Percentiles rank a stretch among this genome's conserved stretches.
Conservation (phyloP, 257 asterid genomes). For the Solanum chilense region DNA sequence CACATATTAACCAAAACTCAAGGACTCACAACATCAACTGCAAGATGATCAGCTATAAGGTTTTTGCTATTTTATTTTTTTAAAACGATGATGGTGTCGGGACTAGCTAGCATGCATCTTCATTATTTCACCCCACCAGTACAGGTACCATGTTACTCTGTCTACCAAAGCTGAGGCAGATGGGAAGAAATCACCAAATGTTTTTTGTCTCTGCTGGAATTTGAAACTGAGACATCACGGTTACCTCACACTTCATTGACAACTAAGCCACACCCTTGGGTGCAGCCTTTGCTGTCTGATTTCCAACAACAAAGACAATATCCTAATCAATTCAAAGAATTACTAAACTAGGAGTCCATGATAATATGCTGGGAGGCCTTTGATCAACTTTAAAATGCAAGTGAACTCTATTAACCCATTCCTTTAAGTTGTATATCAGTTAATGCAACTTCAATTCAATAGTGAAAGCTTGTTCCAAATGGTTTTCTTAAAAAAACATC, state of each 20-base stretch:
- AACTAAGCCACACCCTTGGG: neutral
- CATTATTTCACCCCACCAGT: neutral
- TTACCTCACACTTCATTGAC: neutral
- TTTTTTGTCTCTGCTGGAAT: neutral
- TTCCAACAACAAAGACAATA: neutral
- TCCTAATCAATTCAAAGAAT: neutral
- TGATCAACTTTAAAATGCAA: neutral
- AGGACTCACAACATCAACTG: neutral
- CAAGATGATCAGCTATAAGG: neutral
- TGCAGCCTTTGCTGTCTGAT: neutral
- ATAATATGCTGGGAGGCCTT: neutral
- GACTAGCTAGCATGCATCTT: neutral
- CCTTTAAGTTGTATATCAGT: neutral
- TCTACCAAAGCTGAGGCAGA: neutral
- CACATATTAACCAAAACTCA: neutral
- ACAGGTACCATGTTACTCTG: neutral
- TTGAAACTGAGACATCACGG: neutral
- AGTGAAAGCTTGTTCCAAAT: neutral
- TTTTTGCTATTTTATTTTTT: neutral
- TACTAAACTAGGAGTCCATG: neutral
- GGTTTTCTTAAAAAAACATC: neutral
- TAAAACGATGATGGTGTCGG: neutral
- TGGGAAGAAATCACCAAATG: neutral
- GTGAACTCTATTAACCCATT: neutral
- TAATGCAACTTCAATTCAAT: neutral